phyloP scores from a whole-genome alignment of 345 rosid genomes.

The Chamaenerion angustifolium region DNA sequence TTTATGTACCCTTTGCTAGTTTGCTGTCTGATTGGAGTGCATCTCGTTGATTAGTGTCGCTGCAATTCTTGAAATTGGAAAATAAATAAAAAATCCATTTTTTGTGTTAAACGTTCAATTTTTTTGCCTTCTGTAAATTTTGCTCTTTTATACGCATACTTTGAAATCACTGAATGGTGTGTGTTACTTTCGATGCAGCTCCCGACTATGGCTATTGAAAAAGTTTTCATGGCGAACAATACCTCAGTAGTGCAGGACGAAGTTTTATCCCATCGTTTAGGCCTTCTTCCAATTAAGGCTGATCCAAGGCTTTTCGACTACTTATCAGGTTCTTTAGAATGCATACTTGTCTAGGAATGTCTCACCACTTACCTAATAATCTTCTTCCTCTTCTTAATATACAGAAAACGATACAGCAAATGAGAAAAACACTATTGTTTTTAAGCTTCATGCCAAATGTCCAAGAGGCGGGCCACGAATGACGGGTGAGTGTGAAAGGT shows the following conservation, averaged over 20 bases:
- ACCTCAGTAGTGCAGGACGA: slow-evolving; percentile 82
- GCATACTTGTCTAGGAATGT: no score
- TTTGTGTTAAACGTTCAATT: neutral
- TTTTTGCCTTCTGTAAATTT: neutral
- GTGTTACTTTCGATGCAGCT: slow-evolving; percentile 25
- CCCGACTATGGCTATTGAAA: slow-evolving; percentile 96
- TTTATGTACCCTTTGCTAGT: no score
- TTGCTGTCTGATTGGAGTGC: no score
- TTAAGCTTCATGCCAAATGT: slow-evolving; percentile 74
- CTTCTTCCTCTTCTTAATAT: slow-evolving; percentile 2
- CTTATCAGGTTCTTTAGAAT: slow-evolving; percentile 44
- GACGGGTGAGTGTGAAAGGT: slow-evolving; percentile 30
- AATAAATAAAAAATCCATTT: no score
- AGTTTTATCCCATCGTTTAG: slow-evolving; percentile 90
- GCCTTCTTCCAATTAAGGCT: slow-evolving; percentile 67
- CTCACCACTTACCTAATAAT: neutral
- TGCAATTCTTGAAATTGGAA: no score
- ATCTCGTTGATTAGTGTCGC: no score
- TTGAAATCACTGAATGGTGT: neutral
- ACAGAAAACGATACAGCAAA: slow-evolving; percentile 62
- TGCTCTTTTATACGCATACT: neutral
- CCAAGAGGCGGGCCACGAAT: slow-evolving; percentile 27
- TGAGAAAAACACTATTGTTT: slow-evolving; percentile 88
- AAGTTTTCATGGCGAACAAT: slow-evolving; percentile 76
- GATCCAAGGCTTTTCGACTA: slow-evolving; percentile 86